Base-by-base conservation (phyloP, 2,329 filamentous ascomycete species). In the Dryadomyces quercivorus region DNA sequence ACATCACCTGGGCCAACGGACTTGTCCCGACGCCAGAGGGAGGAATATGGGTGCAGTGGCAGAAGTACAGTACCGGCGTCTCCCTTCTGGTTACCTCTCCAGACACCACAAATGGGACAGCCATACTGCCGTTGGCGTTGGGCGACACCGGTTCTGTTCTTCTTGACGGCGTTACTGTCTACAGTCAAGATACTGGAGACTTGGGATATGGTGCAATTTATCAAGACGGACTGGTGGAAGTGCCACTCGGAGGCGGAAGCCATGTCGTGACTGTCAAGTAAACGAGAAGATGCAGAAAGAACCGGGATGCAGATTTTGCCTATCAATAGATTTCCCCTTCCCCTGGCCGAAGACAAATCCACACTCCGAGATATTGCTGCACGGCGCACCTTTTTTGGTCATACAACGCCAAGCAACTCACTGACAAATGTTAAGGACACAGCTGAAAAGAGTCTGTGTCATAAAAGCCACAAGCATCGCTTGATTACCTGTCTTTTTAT, bases 1-100 rank as follows among this genome's bases (percentile, higher is more conserved):
- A 63, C 40, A 53, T 75, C 16, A 63, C 58, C 1, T 76, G 73
- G 72, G 73, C 74, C 0, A 65, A 65, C 44, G 74, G 73, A 1
- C 59, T 64, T 1, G 70, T 76, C 15, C 69, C 70, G 0, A 75
- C 73, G 3, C 71, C 72, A 0, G 58, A 62, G 26, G 69, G 70
- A 0, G 62, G 61, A 4, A 66, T 76, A 4, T 56, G 40, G 7
- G 70, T 75, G 1, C 58, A 62, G 7, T 76, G 73, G 74, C 61
- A 62, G 51, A 56, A 50, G 40, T 60, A 36, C 10, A 18, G 5
- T 5, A 13, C 26, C 5, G 52, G 52, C 2, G 13, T 72, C 36
- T 56, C 53, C 1, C 46, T 74, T n/a, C 60, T 53, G 20, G 62
- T 70, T 1, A 59, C 56, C 16, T 60, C 66, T 15, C 70, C 71